A percentile compares a stretch with the other conserved stretches of the same genome.
Conservation (phyloP, 2,329 filamentous ascomycete genomes). For the Penicillium sumatraense region DNA sequence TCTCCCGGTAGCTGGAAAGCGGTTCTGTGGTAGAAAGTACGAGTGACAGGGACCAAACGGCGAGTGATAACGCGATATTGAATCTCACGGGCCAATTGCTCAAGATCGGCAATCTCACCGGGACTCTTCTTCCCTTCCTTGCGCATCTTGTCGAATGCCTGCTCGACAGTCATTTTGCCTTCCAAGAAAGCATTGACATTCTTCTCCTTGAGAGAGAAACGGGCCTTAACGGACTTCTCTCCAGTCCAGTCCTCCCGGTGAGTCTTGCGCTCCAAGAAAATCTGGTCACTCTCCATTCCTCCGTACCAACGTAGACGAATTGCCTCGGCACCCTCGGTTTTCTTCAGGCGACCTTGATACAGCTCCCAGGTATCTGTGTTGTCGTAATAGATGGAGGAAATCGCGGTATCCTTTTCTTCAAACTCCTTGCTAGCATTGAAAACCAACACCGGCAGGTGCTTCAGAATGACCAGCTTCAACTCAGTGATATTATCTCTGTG, state of each 20-base stretch:
- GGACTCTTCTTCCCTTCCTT: slow-evolving; percentile 93
- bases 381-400: slow-evolving; percentile 98
- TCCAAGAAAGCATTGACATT: slow-evolving; percentile 89
- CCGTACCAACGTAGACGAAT: slow-evolving; percentile 98
- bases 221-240: slow-evolving; percentile 97
- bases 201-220: slow-evolving; percentile 95
- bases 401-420: slow-evolving; percentile 84
- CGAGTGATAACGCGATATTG: slow-evolving; percentile 92
- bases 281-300: slow-evolving; percentile 91
- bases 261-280: slow-evolving; percentile 97
- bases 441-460: slow-evolving; percentile 94
- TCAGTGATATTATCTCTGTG: slow-evolving; percentile 98
- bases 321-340: slow-evolving; percentile 95
- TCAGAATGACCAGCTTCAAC: slow-evolving; percentile 94
- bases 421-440: slow-evolving; percentile 99
- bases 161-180: slow-evolving; percentile 80
- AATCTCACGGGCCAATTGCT: slow-evolving; percentile 86
- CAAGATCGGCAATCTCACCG: slow-evolving; percentile 86
- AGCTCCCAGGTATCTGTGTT: slow-evolving; percentile 93
- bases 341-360: slow-evolving; percentile 92
- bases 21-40: slow-evolving; percentile 97
- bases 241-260: slow-evolving; percentile 99
- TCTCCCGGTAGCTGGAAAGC: slow-evolving; percentile 97
- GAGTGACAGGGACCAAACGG: slow-evolving; percentile 83
- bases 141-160: slow-evolving; percentile 94